Conservation (phyloP, 2,329 filamentous ascomycete species). For the Metarhizium rileyi region DNA sequence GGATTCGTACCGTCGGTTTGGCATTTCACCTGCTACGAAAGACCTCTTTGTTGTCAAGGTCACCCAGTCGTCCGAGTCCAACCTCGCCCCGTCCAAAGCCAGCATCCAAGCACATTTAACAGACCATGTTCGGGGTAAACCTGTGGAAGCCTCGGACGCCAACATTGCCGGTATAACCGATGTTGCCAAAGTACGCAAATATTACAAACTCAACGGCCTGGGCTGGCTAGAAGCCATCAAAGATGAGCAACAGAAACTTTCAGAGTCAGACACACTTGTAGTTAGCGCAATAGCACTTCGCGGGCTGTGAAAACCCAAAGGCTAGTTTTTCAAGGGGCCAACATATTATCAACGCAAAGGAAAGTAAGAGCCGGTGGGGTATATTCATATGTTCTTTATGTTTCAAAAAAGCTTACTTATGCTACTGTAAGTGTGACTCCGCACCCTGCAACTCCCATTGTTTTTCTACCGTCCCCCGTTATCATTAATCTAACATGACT, state of each 20-base stretch:
- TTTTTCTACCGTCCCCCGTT: not conserved
- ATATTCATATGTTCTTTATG: not conserved
- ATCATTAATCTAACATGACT: not conserved
- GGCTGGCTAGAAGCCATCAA: constrained; percentile 37
- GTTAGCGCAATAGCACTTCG: constrained; percentile 63
- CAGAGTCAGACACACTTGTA: constrained; percentile 58
- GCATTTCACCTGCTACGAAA: constrained; percentile 61
- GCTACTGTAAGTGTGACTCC: constrained; percentile 1
- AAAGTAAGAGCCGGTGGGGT: not conserved
- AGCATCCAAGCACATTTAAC: constrained; percentile 50
- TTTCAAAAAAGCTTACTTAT: too few species aligned
- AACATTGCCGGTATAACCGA: constrained; percentile 53
- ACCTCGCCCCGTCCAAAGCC: constrained; percentile 32
- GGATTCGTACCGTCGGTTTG: constrained; percentile 83
- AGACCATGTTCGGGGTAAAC: constrained; percentile 50
- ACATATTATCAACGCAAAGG: not conserved
- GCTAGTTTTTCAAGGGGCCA: too few species aligned
- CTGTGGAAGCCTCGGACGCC: constrained; percentile 51
- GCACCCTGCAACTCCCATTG: not conserved
- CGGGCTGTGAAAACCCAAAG: too few species aligned
- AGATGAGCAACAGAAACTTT: constrained; percentile 32
- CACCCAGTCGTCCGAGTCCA: constrained; percentile 36
- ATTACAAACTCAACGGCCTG: constrained; percentile 72
- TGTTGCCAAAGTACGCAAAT: constrained; percentile 62
- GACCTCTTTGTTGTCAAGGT: constrained; percentile 77